Evolutionary conservation across 169 alveolate genomes (phyloP).

Genomic region (Plasmodium gonderi): DNA sequence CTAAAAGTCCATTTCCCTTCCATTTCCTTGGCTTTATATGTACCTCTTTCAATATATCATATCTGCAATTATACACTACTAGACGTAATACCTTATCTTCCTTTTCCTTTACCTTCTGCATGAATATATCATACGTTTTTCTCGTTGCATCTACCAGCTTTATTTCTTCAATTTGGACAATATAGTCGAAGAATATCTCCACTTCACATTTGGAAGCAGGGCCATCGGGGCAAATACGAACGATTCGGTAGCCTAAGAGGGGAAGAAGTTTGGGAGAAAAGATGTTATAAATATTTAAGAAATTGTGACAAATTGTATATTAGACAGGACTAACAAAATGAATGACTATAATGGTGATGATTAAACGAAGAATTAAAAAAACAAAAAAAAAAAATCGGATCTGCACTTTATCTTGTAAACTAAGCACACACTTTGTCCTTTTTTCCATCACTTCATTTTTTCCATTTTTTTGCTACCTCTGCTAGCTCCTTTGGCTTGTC

Average conservation of each 20-base stretch:
- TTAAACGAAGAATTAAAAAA: neutral
- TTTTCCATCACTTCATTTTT: neutral
- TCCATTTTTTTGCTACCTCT: neutral
- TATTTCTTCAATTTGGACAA: slow-evolving; percentile 79
- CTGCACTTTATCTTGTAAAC: no score
- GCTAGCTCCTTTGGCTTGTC: neutral
- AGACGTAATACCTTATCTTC: slow-evolving; percentile 77
- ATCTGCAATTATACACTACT: slow-evolving; percentile 79
- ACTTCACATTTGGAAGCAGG: slow-evolving; percentile 65
- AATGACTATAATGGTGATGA: no score
- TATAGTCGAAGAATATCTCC: slow-evolving; percentile 85
- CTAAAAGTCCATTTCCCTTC: slow-evolving; percentile 85
- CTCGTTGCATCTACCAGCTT: slow-evolving; percentile 78
- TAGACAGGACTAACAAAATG: no score
- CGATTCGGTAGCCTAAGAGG: slow-evolving; percentile 46
- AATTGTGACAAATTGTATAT: no score
- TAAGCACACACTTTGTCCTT: no score
- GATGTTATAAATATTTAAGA: no score
- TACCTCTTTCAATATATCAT: slow-evolving; percentile 75
- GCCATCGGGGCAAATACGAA: slow-evolving; percentile 29
- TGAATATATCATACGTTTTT: slow-evolving; percentile 75
- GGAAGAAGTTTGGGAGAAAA: neutral
- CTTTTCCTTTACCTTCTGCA: slow-evolving; percentile 72
- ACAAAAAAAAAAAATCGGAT: no score
- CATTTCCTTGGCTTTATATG: slow-evolving; percentile 82